phyloP scores from a whole-genome alignment of 306 rosid species.

The Sicyos edulis region DNA sequence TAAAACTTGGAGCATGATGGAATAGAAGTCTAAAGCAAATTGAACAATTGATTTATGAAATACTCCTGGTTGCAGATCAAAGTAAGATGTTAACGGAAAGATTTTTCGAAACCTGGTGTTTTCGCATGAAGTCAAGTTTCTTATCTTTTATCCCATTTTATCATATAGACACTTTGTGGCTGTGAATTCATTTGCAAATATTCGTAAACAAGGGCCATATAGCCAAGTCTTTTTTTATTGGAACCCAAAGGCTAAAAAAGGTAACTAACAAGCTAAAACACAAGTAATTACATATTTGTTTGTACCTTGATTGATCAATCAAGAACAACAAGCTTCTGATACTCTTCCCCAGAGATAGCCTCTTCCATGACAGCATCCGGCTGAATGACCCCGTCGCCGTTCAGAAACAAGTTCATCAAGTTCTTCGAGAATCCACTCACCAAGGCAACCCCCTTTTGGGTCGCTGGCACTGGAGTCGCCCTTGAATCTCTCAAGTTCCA shows the following conservation, averaged over 20 bases:
- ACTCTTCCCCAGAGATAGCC: conserved; percentile 29
- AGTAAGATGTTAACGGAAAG: too few species aligned
- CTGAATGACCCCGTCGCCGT: conserved; percentile 15
- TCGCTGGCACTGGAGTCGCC: conserved; percentile 23
- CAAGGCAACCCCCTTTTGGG: conserved; percentile 28
- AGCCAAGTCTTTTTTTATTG: neutral
- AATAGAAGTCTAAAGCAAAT: too few species aligned
- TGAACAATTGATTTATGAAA: too few species aligned
- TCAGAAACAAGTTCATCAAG: conserved; percentile 23
- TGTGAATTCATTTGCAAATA: too few species aligned
- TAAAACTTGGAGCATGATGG: too few species aligned
- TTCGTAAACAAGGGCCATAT: too few species aligned
- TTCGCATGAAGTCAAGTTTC: conserved; percentile 3
- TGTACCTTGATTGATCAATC: conserved; percentile 26
- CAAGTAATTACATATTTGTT: neutral
- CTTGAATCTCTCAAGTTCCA: conserved; percentile 32
- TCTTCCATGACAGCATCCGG: conserved; percentile 27
- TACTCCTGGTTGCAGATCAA: too few species aligned
- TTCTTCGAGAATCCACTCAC: conserved; percentile 37
- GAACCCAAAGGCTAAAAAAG: neutral
- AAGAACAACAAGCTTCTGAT: conserved; percentile 28
- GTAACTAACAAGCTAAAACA: neutral
- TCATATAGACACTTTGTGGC: neutral
- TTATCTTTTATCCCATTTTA: neutral
- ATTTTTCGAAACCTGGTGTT: neutral